Evolutionary conservation across 306 rosid species (phyloP), one percentile per base, ranked within the genome.

Genomic region (Vicia sativa): DNA sequence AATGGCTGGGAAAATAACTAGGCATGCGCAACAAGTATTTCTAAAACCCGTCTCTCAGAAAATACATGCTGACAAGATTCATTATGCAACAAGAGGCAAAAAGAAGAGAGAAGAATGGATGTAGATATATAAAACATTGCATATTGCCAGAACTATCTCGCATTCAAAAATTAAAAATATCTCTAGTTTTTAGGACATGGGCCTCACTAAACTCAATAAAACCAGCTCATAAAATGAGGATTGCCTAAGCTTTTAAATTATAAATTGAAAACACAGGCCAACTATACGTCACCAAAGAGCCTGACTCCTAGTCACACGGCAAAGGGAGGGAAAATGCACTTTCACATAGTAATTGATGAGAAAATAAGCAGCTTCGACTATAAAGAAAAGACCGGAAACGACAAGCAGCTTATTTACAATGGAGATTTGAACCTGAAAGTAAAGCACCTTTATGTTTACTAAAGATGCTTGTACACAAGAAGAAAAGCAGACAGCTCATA

Each of bases 321-420:
- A 67, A 61, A 67, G 64, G 48, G 50, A 68, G 48, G 42, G 49
- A 26, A 62, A 13, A 14, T 2, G n/a, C 48, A 68, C 49, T 56
- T 65, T 3, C 9, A 1, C 50, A 19, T 9, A 44, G 38, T 28
- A 48, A 29, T 18, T 9, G 42, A 57, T 14, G 5, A 28, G 16
- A 41, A 55, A 65, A 63, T 19, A 7, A 29, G 28, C 48, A 55
- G 62, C 43, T 35, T 55, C 66, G 4, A 41, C 41, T 57, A 54
- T 19, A 12, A 18, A 57, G 11, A 35, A 54, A 56, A 54, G 46
- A 46, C 28, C 41, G 14, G 64, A 59, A 50, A 73, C 41, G 50
- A 50, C 5, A 50, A 1, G 43, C 15, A 49, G 11, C 25, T 15
- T 35, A 52, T 41, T 11, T 41, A 26, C 14, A 19, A 41, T 21